Base-by-base conservation (phyloP, 2,329 filamentous ascomycete species). In the Bipolaris bicolor region DNA sequence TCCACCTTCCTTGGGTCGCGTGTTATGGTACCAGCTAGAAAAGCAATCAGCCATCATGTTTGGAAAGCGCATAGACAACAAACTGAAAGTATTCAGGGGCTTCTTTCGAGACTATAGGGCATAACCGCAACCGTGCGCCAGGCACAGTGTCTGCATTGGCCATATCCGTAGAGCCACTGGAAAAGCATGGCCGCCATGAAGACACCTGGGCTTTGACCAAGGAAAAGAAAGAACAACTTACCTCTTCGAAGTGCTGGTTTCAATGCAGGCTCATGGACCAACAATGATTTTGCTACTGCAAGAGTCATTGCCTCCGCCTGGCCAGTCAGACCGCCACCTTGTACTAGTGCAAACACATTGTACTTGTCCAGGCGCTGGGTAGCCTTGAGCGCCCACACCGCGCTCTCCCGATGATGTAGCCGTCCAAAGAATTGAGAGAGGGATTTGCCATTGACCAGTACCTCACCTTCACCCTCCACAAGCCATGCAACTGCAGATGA, bases 261-360 rank as follows among this genome's bases (percentile, higher is more conserved):
- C 77, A 99, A 82, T 41, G 86, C 90, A 51, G 96, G 95, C 80
- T 99, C 95, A 75, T 99, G 95, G 63, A 91, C 88, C 76, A 96
- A 76, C 75, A 99, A 80, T 20, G 91, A 94, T 78, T 94, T 95
- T 55, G 90, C 90, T 73, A 98, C 85, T 18, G 91, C 95, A 78
- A 99, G 79, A 40, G 94, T 96, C 70, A 98, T 85, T 33, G 95
- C 93, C 79, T 99, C 95, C 7, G 95, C 94, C 79, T 99, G 96
- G 2, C 95, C 95, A 48, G 95, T 99, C 46, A 90, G 90, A 68
- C 95, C 95, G 65, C 95, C 95, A 54, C 95, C 95, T 57, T 85
- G 83, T 3, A 92, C 91, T 48, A 90, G 79, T 51, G 89, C 93
- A 88, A 92, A 99, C 3, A 97, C 87, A 72, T 99, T 99, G 82